Conservation (phyloP, 352 stramenopile species). For the Phytophthora crassamura region DNA sequence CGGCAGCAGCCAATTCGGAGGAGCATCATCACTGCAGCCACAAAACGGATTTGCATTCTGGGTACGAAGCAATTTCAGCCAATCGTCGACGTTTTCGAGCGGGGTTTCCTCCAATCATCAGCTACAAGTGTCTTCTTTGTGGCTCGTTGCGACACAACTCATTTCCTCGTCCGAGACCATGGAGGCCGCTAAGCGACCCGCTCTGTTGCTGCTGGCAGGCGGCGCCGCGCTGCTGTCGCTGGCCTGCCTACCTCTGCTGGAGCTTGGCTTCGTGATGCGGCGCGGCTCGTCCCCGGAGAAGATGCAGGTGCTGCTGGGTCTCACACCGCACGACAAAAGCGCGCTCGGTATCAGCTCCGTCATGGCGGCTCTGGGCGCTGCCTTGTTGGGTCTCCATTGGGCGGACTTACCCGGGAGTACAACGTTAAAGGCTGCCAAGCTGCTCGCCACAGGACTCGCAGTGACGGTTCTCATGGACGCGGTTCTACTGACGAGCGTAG, state of each 20-base stretch:
- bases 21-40: too few species aligned
- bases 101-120: too few species aligned
- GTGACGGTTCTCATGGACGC: conserved; percentile 23
- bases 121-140: neutral
- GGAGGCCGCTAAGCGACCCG: conserved; percentile 19
- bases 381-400: conserved; percentile 38
- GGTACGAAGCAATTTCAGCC: too few species aligned
- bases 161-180: conserved; percentile 13
- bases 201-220: conserved; percentile 19
- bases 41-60: too few species aligned
- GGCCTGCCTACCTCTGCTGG: conserved; percentile 40
- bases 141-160: neutral
- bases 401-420: conserved; percentile 13
- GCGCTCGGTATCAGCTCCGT: conserved; percentile 27
- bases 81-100: too few species aligned
- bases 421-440: conserved; percentile 14
- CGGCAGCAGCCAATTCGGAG: too few species aligned
- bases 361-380: conserved; percentile 22
- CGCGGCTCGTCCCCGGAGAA: conserved; percentile 8
- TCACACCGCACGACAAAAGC: conserved; percentile 39
- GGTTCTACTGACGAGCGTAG: conserved; percentile 24
- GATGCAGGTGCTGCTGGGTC: conserved; percentile 24
- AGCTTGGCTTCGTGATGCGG: conserved; percentile 26
- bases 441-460: conserved; percentile 21
- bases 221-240: conserved; percentile 34